Percentiles rank a stretch among this genome's conserved stretches.
Evolutionary conservation across 805 yeast genomes (phyloP).

Genomic region (Gaillardinia entomophila): DNA sequence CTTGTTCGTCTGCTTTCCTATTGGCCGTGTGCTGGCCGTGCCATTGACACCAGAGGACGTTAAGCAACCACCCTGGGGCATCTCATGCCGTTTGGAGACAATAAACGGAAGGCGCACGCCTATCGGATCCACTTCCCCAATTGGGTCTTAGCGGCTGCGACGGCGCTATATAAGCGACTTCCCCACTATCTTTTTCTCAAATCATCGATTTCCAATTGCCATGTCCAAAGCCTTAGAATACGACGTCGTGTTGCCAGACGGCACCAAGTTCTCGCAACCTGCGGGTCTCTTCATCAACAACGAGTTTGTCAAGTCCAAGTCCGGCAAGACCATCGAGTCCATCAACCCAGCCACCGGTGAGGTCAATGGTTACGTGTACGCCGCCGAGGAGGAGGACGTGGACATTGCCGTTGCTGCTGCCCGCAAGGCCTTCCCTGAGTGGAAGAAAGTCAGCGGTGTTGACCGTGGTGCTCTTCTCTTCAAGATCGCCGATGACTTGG

Average conservation of each 20-base stretch:
- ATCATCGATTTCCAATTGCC: too few species aligned
- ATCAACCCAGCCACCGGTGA: constrained; percentile 40
- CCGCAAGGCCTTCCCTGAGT: constrained; percentile 31
- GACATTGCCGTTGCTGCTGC: constrained; percentile 38
- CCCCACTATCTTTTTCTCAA: too few species aligned
- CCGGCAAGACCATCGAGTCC: constrained; percentile 32
- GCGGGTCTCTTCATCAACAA: constrained; percentile 59
- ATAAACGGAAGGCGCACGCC: too few species aligned
- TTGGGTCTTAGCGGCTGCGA: too few species aligned
- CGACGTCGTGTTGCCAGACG: constrained; percentile 44
- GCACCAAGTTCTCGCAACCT: constrained; percentile 47
- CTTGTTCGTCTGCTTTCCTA: too few species aligned
- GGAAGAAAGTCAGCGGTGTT: constrained; percentile 43
- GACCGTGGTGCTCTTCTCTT: constrained; percentile 33
- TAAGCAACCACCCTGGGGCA: too few species aligned
- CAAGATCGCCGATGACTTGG: constrained; percentile 33
- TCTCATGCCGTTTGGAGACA: too few species aligned
- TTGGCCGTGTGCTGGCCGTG: too few species aligned
- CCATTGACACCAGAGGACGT: too few species aligned
- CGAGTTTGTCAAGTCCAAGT: constrained; percentile 38
- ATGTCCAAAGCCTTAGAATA: constrained; percentile 34
- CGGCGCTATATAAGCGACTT: too few species aligned
- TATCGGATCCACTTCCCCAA: too few species aligned
- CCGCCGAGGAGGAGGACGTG: constrained; percentile 38
- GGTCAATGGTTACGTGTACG: constrained; percentile 35